phyloP scores from a whole-genome alignment of 192 early-diverging fungal species.

The Entomortierella lignicola region DNA sequence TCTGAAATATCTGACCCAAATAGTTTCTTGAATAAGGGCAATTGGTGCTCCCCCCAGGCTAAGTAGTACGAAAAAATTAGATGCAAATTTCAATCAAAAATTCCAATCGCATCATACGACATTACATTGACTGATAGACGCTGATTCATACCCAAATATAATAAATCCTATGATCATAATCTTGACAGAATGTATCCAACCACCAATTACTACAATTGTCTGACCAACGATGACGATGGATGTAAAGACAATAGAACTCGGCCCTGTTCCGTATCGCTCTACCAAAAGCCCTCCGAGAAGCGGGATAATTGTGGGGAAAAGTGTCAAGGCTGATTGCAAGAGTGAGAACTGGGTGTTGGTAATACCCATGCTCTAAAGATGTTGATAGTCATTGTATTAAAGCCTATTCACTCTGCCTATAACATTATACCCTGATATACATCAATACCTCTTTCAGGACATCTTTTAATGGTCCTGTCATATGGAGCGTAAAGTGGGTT shows the following conservation, averaged over 20 bases:
- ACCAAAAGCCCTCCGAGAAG: conserved; percentile 57
- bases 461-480: conserved; percentile 78
- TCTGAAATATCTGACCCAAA: conserved; percentile 80
- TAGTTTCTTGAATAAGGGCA: conserved; percentile 84
- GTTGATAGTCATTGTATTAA: neutral
- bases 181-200: conserved; percentile 54
- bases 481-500: conserved; percentile 80
- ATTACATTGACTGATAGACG: too few species aligned
- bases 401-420: neutral
- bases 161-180: conserved; percentile 56
- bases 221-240: conserved; percentile 53
- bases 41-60: conserved; percentile 81
- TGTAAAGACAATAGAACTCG: conserved; percentile 57
- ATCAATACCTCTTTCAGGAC: conserved; percentile 78
- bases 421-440: conserved; percentile 39
- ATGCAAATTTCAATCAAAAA: too few species aligned
- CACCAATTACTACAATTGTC: conserved; percentile 41
- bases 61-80: conserved; percentile 62
- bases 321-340: conserved; percentile 54
- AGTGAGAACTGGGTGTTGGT: conserved; percentile 61
- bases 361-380: conserved; percentile 49
- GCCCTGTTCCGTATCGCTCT: conserved; percentile 57
- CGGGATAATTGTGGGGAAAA: conserved; percentile 57
- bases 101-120: too few species aligned
- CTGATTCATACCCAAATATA: conserved; percentile 53